These are phyloP conservation scores for Centella asiatica DNA, from an alignment of 129 eudicot genomes.

Conservation along the genomic window DNA sequence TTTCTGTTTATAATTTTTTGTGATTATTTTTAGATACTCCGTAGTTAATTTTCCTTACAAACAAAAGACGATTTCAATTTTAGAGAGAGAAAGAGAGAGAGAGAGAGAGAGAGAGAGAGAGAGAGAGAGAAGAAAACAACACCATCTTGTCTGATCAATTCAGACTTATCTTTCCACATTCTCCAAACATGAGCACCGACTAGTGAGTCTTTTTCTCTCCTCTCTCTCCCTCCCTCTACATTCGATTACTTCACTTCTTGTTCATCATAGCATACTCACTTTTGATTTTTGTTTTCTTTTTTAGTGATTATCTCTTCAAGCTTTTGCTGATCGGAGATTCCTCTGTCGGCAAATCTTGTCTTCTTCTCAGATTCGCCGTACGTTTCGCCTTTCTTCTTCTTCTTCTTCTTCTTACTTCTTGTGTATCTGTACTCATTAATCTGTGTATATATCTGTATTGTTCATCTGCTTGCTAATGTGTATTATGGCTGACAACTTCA, in stretches of 20 bases:
- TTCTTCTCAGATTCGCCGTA: conserved; percentile 93
- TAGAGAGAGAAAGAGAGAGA: too few relatives aligned
- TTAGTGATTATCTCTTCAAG: conserved; percentile 88
- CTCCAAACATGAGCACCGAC: conserved; percentile 55
- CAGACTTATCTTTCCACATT: too few relatives aligned
- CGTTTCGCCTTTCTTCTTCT: conserved; percentile 6
- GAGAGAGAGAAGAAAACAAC: too few relatives aligned
- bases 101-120: too few relatives aligned
- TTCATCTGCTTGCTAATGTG: background rate
- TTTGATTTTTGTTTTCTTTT: background rate
- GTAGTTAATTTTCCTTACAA: conserved; percentile 7
- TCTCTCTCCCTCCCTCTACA: background rate
- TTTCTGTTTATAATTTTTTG: too few relatives aligned
- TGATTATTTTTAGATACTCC: too few relatives aligned
- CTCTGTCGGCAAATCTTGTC: conserved; percentile 95
- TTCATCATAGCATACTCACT: background rate
- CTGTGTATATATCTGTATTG: background rate
- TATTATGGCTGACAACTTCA: background rate
- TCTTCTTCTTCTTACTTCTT: background rate
- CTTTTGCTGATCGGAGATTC: conserved; percentile 87
- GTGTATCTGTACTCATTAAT: background rate
- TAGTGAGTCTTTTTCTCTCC: conserved; percentile 31
- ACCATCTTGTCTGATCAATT: too few relatives aligned
- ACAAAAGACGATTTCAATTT: too few relatives aligned
- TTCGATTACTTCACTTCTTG: background rate